phyloP scores from a whole-genome alignment of 1,139 yeast species.

The Nakaseomyces kungkrabaensis region DNA sequence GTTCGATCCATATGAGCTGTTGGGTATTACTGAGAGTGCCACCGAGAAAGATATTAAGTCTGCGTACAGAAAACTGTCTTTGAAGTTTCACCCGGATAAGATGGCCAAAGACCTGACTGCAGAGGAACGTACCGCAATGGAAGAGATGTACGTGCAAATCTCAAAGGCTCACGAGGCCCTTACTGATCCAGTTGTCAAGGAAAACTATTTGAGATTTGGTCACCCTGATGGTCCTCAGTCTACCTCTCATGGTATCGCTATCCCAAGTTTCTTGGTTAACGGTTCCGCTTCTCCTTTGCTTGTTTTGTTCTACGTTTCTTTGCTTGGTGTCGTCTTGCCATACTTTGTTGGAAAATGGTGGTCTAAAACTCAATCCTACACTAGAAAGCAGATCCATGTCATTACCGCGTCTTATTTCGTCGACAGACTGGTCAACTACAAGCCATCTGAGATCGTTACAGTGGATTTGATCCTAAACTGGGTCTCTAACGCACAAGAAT shows the following conservation, averaged over 20 bases:
- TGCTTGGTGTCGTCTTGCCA: slow-evolving; percentile 76
- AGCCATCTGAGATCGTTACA: slow-evolving; percentile 65
- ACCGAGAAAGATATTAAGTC: slow-evolving; percentile 70
- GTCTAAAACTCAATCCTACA: slow-evolving; percentile 69
- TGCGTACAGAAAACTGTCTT: slow-evolving; percentile 74
- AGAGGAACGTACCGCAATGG: slow-evolving; percentile 48
- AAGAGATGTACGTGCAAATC: slow-evolving; percentile 68
- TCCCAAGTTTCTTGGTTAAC: slow-evolving; percentile 86
- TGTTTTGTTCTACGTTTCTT: slow-evolving; percentile 51
- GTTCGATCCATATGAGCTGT: slow-evolving; percentile 86
- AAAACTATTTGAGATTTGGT: slow-evolving; percentile 78
- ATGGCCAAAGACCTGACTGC: slow-evolving; percentile 55
- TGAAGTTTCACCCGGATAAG: slow-evolving; percentile 92
- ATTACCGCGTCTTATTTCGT: slow-evolving; percentile 70
- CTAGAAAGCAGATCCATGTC: slow-evolving; percentile 75
- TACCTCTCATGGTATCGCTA: slow-evolving; percentile 89
- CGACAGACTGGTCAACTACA: slow-evolving; percentile 55
- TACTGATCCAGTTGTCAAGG: slow-evolving; percentile 79
- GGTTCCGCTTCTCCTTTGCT: slow-evolving; percentile 64
- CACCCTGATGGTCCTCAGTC: slow-evolving; percentile 98
- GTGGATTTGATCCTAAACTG: slow-evolving; percentile 48
- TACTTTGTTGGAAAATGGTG: slow-evolving; percentile 81
- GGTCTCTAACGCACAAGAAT: slow-evolving; percentile 58
- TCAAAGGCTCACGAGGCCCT: slow-evolving; percentile 90
- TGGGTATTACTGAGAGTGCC: slow-evolving; percentile 64